These are phyloP conservation scores for Syncephalastrum racemosum DNA, from an alignment of 371 early-diverging fungal species.

Conservation along the genomic window DNA sequence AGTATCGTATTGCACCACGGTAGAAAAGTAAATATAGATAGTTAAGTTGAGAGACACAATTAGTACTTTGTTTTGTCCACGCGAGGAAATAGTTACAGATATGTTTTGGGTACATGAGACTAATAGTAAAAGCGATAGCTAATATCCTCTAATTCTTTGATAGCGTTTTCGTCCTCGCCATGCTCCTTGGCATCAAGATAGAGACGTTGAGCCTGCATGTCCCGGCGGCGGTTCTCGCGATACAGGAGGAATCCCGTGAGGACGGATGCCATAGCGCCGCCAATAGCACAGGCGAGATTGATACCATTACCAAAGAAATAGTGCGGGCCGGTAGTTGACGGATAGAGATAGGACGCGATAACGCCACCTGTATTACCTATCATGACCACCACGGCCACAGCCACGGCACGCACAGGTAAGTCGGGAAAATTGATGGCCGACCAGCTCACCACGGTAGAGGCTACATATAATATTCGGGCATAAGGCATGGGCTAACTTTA, in stretches of 20 bases:
- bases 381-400: constrained; percentile 41
- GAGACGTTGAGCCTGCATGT: not conserved
- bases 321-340: constrained; percentile 23
- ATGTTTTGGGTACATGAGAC: no score
- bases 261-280: constrained; percentile 8
- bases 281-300: constrained; percentile 16
- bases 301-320: constrained; percentile 21
- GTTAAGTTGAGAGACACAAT: no score
- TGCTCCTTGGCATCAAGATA: not conserved
- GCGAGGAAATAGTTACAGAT: no score
- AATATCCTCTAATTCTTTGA: not conserved
- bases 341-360: constrained; percentile 38
- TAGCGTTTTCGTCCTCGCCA: not conserved
- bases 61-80: no score
- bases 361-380: constrained; percentile 39
- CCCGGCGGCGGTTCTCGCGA: constrained; percentile 15
- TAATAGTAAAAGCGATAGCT: constrained; percentile 5
- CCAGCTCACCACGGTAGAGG: constrained; percentile 36
- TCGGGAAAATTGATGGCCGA: constrained; percentile 35
- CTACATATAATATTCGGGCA: constrained; percentile 1
- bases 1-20: no score
- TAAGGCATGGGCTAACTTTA: not conserved
- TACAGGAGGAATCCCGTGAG: constrained; percentile 21
- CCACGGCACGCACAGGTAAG: constrained; percentile 30
- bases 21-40: no score